phyloP scores from a whole-genome alignment of 768 basidiomycete species.

The Hemileccinum impolitum region DNA sequence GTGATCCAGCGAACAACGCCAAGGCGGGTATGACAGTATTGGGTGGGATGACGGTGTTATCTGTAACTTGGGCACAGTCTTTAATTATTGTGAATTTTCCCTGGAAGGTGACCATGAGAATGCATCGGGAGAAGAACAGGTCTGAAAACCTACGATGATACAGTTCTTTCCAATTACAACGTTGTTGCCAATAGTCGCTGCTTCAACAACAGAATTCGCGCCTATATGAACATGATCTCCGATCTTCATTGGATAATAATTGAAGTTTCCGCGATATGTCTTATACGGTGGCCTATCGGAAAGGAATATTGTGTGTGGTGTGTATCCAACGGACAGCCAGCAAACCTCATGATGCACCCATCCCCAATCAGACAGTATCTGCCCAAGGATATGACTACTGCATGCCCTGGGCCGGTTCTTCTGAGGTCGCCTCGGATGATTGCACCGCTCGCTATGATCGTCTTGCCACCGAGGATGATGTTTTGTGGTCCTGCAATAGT shows the following conservation, averaged over 20 bases:
- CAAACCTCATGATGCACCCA: conserved; percentile 81
- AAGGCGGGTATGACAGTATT: conserved; percentile 92
- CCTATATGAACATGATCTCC: conserved; percentile 96
- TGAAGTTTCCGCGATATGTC: conserved; percentile 87
- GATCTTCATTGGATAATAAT: conserved; percentile 97
- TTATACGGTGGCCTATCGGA: conserved; percentile 73
- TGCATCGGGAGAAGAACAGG: conserved; percentile 1
- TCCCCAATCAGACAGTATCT: conserved; percentile 92
- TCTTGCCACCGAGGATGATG: conserved; percentile 96
- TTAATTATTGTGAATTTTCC: conserved; percentile 97
- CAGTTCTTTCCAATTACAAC: conserved; percentile 96
- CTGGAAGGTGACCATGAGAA: conserved; percentile 37
- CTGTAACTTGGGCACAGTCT: conserved; percentile 87
- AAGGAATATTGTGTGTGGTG: background rate
- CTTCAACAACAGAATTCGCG: conserved; percentile 84
- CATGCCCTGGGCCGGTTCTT: conserved; percentile 85
- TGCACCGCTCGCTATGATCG: conserved; percentile 85
- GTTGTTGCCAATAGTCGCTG: conserved; percentile 89
- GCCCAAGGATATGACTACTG: conserved; percentile 90
- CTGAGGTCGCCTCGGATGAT: conserved; percentile 94
- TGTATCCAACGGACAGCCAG: background rate
- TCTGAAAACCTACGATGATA: conserved; percentile 65
- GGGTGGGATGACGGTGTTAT: conserved; percentile 85
- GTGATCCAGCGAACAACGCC: conserved; percentile 82
- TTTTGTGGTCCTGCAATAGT: conserved; percentile 93